These are phyloP conservation scores for Alternaria viburni DNA, from an alignment of 2,329 filamentous ascomycete species.

Conservation along the genomic window DNA sequence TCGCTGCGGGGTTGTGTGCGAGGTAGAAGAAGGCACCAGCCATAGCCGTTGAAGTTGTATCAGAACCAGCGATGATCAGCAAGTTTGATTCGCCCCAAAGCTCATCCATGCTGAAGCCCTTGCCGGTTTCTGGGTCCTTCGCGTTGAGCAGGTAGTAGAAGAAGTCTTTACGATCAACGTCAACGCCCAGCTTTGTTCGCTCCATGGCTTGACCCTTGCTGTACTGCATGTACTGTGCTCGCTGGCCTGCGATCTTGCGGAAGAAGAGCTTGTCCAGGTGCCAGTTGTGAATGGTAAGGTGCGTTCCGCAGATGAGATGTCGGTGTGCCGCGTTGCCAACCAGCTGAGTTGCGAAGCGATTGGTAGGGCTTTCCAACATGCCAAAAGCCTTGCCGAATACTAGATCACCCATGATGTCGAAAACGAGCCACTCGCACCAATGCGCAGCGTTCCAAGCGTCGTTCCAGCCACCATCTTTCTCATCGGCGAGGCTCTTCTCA, in stretches of 20 bases:
- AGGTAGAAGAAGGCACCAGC: conserved; percentile 55
- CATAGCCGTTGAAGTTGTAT: conserved; percentile 54
- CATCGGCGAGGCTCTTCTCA: conserved; percentile 8
- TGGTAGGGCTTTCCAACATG: conserved; percentile 50
- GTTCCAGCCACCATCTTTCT: conserved; percentile 48
- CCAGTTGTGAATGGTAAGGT: conserved; percentile 52
- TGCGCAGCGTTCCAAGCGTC: conserved; percentile 53
- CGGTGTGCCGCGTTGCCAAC: conserved; percentile 54
- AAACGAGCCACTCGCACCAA: conserved; percentile 55
- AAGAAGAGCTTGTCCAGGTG: conserved; percentile 54
- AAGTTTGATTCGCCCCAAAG: conserved; percentile 58
- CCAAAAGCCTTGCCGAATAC: conserved; percentile 55
- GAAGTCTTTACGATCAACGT: conserved; percentile 55
- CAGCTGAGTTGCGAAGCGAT: conserved; percentile 51
- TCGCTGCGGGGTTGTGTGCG: conserved; percentile 45
- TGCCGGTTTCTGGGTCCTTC: conserved; percentile 54
- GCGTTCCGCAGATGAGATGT: conserved; percentile 54
- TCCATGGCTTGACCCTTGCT: conserved; percentile 52
- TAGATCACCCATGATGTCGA: conserved; percentile 61
- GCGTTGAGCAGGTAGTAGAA: conserved; percentile 57
- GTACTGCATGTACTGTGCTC: conserved; percentile 53
- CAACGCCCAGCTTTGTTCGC: conserved; percentile 49
- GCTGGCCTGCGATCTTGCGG: conserved; percentile 51
- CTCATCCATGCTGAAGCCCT: conserved; percentile 54
- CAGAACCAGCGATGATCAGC: conserved; percentile 57